A percentile compares a stretch with the other conserved stretches of the same genome.
Evolutionary conservation across 495 filamentous ascomycete genomes (phyloP).

Genomic region (Aspergillus cavernicola): DNA sequence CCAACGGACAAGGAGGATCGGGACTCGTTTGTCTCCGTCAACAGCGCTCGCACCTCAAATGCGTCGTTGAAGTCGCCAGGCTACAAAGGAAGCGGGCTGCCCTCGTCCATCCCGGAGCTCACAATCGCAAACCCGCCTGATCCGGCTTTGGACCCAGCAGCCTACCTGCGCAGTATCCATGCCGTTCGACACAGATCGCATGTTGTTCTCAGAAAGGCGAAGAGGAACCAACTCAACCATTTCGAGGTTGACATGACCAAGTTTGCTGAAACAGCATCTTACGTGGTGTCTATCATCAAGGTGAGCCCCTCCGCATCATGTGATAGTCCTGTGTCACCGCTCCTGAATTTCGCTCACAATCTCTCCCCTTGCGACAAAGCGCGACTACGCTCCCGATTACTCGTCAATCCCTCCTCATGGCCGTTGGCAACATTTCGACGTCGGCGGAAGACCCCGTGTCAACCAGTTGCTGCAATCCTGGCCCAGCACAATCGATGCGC

Average conservation of each 20-base stretch:
- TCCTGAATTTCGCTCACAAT: conserved; percentile 10
- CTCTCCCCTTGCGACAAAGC: conserved; percentile 42
- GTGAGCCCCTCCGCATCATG: conserved; percentile 38
- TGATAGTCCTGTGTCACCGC: background rate
- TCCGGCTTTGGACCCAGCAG: conserved; percentile 84
- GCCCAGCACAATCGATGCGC: conserved; percentile 57
- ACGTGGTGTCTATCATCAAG: conserved; percentile 96
- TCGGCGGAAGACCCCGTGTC: conserved; percentile 63
- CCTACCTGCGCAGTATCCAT: conserved; percentile 86
- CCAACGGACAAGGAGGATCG: conserved; percentile 46
- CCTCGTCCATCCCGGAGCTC: conserved; percentile 56
- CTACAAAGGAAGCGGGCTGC: conserved; percentile 39
- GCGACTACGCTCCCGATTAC: conserved; percentile 87
- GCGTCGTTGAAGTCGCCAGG: conserved; percentile 54
- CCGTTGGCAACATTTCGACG: conserved; percentile 70
- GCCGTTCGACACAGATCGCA: conserved; percentile 77
- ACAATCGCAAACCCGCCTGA: conserved; percentile 83
- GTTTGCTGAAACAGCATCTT: conserved; percentile 83
- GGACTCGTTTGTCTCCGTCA: conserved; percentile 46
- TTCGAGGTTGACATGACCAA: conserved; percentile 90
- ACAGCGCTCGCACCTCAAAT: conserved; percentile 50
- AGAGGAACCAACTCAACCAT: conserved; percentile 74
- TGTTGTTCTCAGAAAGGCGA: conserved; percentile 72
- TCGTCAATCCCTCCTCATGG: conserved; percentile 71
- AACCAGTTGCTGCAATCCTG: conserved; percentile 63